Evolutionary conservation across 2,329 filamentous ascomycete species (phyloP), one percentile per base, ranked within the genome.

Genomic region (Colletotrichum sidae): DNA sequence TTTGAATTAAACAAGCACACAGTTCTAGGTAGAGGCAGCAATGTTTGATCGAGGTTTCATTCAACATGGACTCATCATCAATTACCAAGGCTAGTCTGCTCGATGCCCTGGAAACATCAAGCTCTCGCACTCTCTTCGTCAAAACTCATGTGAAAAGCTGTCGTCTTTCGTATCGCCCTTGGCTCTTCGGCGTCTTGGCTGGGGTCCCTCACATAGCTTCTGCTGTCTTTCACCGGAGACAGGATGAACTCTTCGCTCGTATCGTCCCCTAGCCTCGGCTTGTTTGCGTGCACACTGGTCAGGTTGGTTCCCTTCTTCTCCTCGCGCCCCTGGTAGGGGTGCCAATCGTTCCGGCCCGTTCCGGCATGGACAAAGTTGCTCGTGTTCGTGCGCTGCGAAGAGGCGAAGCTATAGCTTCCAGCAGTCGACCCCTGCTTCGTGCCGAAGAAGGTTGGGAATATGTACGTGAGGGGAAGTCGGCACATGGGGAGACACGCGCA

Each of bases 161-260:
- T 77, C 34, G 76, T 78, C 67, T 78, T 79, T 11, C 76, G 70
- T 59, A 80, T 78, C 10, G 71, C 71, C 35, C 72, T 68, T 8
- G 57, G 60, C 35, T 70, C 61, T 39, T 72, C 65, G 6, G 66
- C 51, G 37, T 61, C 55, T 37, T 63, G 58, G 46, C 55, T 44
- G 33, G 53, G 55, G 44, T 52, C 55, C n/a, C 49, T 59, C 4
- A 12, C 34, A 47, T 44, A 37, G 47, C 33, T 56, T 64, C 50
- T 59, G 47, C 17, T 60, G 51, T 37, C 64, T 47, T 35, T 70
- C 10, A 73, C 46, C 2, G 70, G 60, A 5, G 74, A 70, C 13
- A 80, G 41, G 37, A 79, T 77, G 37, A 74, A 74, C 60, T 79
- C 76, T 60, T 78, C 75, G 52, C 78, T 79, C 7, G 69, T 70